Evolutionary conservation across 345 rosid species (phyloP).

Genomic region (Boechera divaricarpa): DNA sequence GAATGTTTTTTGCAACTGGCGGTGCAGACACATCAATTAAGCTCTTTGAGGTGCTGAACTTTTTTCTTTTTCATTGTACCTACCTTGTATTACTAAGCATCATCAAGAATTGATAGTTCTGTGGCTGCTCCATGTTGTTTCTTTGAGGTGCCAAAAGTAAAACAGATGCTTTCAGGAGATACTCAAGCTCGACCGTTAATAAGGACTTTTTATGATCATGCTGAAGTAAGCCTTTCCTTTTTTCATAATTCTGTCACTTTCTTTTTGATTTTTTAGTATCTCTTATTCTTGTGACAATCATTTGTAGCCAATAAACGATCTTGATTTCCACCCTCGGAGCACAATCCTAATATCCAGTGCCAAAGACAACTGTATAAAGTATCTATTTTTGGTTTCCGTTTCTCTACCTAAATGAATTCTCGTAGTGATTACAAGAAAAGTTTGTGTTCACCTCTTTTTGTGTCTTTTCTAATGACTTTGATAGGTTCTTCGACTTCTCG

Average conservation of each 20-base stretch:
- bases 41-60: slow-evolving; percentile 71
- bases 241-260: not conserved
- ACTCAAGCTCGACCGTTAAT: slow-evolving; percentile 72
- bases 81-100: not conserved
- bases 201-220: slow-evolving; percentile 84
- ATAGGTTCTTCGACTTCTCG: slow-evolving; percentile 88
- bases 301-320: slow-evolving; percentile 78
- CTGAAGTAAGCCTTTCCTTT: slow-evolving; percentile 54
- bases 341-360: slow-evolving; percentile 74
- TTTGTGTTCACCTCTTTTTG: slow-evolving; percentile 3
- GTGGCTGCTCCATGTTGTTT: slow-evolving; percentile 19
- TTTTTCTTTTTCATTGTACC: slow-evolving; percentile 5
- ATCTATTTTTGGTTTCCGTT: slow-evolving; percentile 32
- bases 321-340: slow-evolving; percentile 87
- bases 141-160: slow-evolving; percentile 70
- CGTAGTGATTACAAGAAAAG: not conserved
- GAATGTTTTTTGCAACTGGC: slow-evolving; percentile 83
- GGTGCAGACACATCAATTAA: slow-evolving; percentile 88
- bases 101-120: slow-evolving; percentile 28
- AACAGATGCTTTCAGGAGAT: slow-evolving; percentile 83
- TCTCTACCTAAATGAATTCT: not conserved
- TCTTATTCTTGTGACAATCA: slow-evolving; percentile 10
- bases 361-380: slow-evolving; percentile 86
- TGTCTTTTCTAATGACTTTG: slow-evolving; percentile 24
- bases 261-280: not conserved